Conservation (phyloP, 129 eudicot species). For the Arctium minus region DNA sequence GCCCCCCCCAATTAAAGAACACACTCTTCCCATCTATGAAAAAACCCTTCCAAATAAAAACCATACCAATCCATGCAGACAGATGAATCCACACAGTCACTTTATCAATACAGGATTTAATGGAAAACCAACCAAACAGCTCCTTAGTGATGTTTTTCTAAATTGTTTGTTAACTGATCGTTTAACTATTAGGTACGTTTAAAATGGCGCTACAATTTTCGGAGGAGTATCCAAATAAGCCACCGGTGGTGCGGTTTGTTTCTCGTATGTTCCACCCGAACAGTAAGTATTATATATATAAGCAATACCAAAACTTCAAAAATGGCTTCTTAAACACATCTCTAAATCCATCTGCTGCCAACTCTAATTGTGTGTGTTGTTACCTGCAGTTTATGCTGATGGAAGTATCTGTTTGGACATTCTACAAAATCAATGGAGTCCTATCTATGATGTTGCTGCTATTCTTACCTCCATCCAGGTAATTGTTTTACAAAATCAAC, state of each 20-base stretch:
- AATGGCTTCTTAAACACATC: not conserved
- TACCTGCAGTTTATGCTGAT: constrained; percentile 48
- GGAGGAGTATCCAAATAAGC: constrained; percentile 67
- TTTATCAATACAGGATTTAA: no score
- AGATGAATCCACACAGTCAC: no score
- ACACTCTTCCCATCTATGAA: no score
- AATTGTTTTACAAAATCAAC: not conserved
- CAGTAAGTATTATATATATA: constrained; percentile 38
- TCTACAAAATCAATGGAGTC: constrained; percentile 63
- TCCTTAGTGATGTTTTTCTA: no score
- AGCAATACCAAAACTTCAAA: not conserved
- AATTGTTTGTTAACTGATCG: not conserved
- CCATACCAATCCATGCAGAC: no score
- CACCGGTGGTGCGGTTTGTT: constrained; percentile 57
- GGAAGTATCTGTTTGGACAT: constrained; percentile 66
- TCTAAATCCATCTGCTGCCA: not conserved
- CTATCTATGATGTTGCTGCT: constrained; percentile 49
- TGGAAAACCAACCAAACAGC: no score
- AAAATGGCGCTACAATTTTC: constrained; percentile 41
- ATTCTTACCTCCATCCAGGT: constrained; percentile 57
- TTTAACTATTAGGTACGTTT: constrained; percentile 31
- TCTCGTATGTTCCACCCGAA: constrained; percentile 72
- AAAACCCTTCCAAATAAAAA: no score
- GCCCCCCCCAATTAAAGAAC: no score
- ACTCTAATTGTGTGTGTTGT: not conserved